These are phyloP conservation scores for Eimeria sp. DNA, from an alignment of 169 alveolate species.

Conservation along the genomic window DNA sequence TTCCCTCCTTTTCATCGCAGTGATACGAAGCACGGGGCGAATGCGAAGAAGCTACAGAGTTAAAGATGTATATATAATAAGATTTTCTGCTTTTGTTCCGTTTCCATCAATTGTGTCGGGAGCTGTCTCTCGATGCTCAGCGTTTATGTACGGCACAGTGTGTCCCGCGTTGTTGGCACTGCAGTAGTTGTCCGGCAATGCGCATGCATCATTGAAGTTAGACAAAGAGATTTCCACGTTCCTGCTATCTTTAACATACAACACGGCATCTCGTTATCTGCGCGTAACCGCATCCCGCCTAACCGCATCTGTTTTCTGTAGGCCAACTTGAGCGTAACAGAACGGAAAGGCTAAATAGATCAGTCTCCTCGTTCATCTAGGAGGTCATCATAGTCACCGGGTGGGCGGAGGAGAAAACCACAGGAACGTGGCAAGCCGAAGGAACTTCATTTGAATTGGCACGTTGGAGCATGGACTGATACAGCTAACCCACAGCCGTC, in stretches of 20 bases:
- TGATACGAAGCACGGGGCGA: background rate
- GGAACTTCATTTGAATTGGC: background rate
- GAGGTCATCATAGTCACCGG: background rate
- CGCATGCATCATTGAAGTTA: background rate
- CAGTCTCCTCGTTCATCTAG: background rate
- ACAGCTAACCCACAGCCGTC: background rate
- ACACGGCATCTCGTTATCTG: background rate
- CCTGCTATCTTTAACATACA: background rate
- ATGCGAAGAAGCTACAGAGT: background rate
- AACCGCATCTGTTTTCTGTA: too few species aligned
- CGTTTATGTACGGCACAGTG: background rate
- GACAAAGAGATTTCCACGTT: background rate
- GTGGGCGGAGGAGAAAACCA: background rate
- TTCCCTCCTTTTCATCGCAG: background rate
- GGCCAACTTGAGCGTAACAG: background rate
- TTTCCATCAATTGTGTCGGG: background rate
- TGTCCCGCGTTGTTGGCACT: background rate
- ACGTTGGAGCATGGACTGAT: background rate
- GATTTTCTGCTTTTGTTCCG: background rate
- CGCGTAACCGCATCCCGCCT: background rate
- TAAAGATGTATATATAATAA: background rate
- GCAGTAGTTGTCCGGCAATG: background rate
- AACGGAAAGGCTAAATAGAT: background rate
- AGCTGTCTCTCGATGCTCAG: slow-evolving; percentile 46
- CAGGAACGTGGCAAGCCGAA: background rate